Conservation (phyloP, 106 monocot species). For the Chionographis japonica region DNA sequence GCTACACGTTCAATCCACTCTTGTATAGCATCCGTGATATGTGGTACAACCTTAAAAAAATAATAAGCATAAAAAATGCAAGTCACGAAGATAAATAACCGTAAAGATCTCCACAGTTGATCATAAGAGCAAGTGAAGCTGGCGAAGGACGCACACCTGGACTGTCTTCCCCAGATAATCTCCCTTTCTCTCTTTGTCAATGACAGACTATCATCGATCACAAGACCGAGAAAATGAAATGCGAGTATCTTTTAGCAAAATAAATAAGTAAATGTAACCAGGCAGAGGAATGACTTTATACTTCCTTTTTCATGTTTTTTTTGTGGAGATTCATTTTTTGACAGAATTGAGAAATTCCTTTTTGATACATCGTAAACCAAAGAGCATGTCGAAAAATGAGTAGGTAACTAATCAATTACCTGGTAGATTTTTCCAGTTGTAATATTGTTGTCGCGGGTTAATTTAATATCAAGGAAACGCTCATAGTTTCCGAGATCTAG, state of each 20-base stretch:
- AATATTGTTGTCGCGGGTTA: constrained; percentile 67
- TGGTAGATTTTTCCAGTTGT: constrained; percentile 77
- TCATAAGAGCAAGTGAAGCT: background rate
- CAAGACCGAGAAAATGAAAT: background rate
- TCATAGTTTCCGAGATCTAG: constrained; percentile 74
- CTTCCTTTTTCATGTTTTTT: background rate
- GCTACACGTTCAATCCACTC: constrained; percentile 91
- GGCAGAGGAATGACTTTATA: background rate
- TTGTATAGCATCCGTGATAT: constrained; percentile 87
- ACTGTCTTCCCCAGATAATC: constrained; percentile 76
- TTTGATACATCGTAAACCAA: background rate
- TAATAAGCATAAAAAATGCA: background rate
- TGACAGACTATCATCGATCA: constrained; percentile 43
- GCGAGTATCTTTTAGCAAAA: too few relatives aligned
- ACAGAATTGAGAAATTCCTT: too few relatives aligned
- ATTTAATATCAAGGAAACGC: constrained; percentile 50
- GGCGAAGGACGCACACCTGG: constrained; percentile 32
- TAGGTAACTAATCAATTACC: constrained; percentile 19
- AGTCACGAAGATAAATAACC: background rate
- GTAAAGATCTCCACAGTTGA: background rate
- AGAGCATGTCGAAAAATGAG: background rate
- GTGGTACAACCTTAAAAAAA: constrained; percentile 65
- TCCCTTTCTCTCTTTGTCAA: constrained; percentile 70
- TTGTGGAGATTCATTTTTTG: background rate
- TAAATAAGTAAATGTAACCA: background rate